A percentile compares a stretch with the other conserved stretches of the same genome.
Evolutionary conservation across 805 yeast genomes (phyloP).

Genomic region (Yamadazyma endophytica): DNA sequence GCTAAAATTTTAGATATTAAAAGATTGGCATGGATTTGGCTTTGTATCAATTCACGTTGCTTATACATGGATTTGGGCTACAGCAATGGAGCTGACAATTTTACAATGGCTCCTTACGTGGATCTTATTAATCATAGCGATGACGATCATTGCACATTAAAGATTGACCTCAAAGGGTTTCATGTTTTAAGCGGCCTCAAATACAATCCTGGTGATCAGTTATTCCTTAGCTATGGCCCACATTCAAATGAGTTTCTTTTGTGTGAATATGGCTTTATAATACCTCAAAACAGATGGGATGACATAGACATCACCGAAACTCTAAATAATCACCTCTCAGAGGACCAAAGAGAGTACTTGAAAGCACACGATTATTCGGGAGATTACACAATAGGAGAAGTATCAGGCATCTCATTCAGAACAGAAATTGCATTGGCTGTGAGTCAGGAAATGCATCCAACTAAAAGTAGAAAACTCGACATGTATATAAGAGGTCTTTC

Average conservation of each 20-base stretch:
- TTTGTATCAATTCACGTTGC: slow-evolving; percentile 88
- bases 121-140: slow-evolving; percentile 79
- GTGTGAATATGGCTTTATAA: slow-evolving; percentile 82
- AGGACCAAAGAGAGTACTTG: slow-evolving; percentile 43
- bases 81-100: slow-evolving; percentile 54
- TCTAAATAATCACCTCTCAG: slow-evolving; percentile 31
- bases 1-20: slow-evolving; percentile 1
- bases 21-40: slow-evolving; percentile 67
- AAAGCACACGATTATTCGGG: slow-evolving; percentile 56
- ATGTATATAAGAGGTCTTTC: slow-evolving; percentile 43
- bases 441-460: slow-evolving; percentile 32
- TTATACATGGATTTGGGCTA: slow-evolving; percentile 68
- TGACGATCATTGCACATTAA: slow-evolving; percentile 50
- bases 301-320: slow-evolving; percentile 56
- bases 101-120: slow-evolving; percentile 88
- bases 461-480: slow-evolving; percentile 26
- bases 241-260: slow-evolving; percentile 80
- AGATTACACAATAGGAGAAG: slow-evolving; percentile 61
- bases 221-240: slow-evolving; percentile 79
- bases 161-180: slow-evolving; percentile 47
- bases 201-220: slow-evolving; percentile 46
- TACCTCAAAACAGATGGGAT: slow-evolving; percentile 61
- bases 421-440: slow-evolving; percentile 72
- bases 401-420: slow-evolving; percentile 61
- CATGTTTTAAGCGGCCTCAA: slow-evolving; percentile 35